A percentile compares a stretch with the other conserved stretches of the same genome.
Conservation (phyloP, 2,329 filamentous ascomycete species). For the Ceratocystis cacaofunesta region DNA sequence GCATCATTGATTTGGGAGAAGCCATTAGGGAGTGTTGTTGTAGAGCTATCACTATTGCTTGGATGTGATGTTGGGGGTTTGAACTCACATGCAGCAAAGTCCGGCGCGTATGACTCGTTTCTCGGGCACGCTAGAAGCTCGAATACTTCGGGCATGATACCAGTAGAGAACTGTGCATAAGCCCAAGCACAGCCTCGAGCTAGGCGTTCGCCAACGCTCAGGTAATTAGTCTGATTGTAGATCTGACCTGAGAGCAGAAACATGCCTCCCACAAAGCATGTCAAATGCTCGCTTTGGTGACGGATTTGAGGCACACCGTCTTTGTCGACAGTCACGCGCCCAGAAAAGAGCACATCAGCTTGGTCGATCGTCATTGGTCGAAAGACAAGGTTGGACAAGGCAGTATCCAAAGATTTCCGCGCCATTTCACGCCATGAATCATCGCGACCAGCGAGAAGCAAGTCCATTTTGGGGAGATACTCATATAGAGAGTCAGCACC, state of each 20-base stretch:
- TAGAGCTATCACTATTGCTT: constrained; percentile 4
- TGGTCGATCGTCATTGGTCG: constrained; percentile 49
- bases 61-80: constrained; percentile 19
- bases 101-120: constrained; percentile 20
- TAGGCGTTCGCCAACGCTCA: constrained; percentile 42
- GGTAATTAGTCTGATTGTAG: constrained; percentile 35
- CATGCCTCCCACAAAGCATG: constrained; percentile 52
- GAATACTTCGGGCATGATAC: constrained; percentile 47
- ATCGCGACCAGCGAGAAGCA: constrained; percentile 49
- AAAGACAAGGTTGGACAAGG: constrained; percentile 50
- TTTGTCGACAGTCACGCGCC: constrained; percentile 21
- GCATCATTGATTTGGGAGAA: constrained; percentile 40
- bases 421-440: constrained; percentile 51
- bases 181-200: constrained; percentile 50
- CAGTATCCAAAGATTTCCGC: constrained; percentile 41
- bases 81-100: constrained; percentile 22
- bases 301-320: background rate
- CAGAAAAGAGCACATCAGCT: constrained; percentile 49
- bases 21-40: constrained; percentile 31
- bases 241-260: constrained; percentile 49
- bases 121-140: constrained; percentile 31
- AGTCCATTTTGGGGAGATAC: constrained; percentile 46
- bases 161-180: constrained; percentile 40
- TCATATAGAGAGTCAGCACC: constrained; percentile 43
- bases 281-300: constrained; percentile 34